Percentiles rank a stretch among this genome's conserved stretches.
phyloP scores from a whole-genome alignment of 495 filamentous ascomycete genomes.

The Pseudotulostoma volvatum region DNA sequence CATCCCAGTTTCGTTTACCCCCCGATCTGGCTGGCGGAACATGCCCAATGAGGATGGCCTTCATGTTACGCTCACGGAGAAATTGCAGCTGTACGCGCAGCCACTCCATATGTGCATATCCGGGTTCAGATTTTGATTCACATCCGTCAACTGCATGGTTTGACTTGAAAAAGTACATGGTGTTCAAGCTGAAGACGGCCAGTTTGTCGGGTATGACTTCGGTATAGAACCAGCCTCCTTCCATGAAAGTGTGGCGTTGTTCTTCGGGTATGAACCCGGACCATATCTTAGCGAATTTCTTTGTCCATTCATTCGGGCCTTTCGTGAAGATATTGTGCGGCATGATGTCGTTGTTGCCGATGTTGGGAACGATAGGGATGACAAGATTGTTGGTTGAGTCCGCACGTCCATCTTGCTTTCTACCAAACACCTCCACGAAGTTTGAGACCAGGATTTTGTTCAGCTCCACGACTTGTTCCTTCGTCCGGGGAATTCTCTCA shows the following conservation, averaged over 20 bases:
- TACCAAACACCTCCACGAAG: slow-evolving; percentile 56
- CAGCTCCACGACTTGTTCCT: slow-evolving; percentile 52
- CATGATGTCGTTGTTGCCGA: slow-evolving; percentile 95
- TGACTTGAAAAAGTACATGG: slow-evolving; percentile 84
- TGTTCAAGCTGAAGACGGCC: slow-evolving; percentile 90
- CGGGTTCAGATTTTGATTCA: slow-evolving; percentile 55
- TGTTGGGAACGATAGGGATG: slow-evolving; percentile 74
- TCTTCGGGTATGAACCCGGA: slow-evolving; percentile 74
- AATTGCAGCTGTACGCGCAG: slow-evolving; percentile 78
- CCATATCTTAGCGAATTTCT: slow-evolving; percentile 60
- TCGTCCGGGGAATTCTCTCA: slow-evolving; percentile 58
- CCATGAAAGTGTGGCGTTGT: slow-evolving; percentile 80
- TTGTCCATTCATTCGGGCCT: slow-evolving; percentile 76
- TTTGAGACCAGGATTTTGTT: slow-evolving; percentile 62
- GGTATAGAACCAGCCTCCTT: slow-evolving; percentile 84
- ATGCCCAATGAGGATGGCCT: slow-evolving; percentile 88
- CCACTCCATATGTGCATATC: slow-evolving; percentile 94
- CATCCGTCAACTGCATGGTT: slow-evolving; percentile 91
- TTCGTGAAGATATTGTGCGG: slow-evolving; percentile 85
- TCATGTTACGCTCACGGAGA: slow-evolving; percentile 70
- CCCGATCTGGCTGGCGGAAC: slow-evolving; percentile 77
- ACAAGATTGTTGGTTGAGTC: slow-evolving; percentile 21
- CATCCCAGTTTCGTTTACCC: slow-evolving; percentile 76
- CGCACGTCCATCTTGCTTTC: slow-evolving; percentile 26
- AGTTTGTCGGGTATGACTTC: slow-evolving; percentile 81